These are phyloP conservation scores for Nepenthes alata DNA, from an alignment of 179 eudicot genomes.

Conservation along the genomic window DNA sequence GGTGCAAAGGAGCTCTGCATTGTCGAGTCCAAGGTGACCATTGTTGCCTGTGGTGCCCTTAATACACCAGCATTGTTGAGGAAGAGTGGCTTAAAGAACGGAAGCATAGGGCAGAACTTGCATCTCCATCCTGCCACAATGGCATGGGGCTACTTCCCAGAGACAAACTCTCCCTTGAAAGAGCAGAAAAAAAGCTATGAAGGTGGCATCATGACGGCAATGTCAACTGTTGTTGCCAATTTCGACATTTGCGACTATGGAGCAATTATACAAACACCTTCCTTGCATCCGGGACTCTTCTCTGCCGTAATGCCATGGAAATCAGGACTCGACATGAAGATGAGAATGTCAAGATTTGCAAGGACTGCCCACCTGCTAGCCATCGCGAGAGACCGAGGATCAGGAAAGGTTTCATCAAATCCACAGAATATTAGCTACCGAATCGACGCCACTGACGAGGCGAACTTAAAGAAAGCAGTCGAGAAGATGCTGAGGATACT, in stretches of 20 bases:
- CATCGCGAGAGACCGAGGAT: constrained; percentile 44
- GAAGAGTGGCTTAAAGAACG: constrained; percentile 40
- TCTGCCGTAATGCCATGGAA: constrained; percentile 47
- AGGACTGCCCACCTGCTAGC: constrained; percentile 56
- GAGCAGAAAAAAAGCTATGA: constrained; percentile 43
- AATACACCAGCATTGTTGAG: constrained; percentile 37
- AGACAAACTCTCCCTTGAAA: not conserved
- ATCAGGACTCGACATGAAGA: constrained; percentile 37
- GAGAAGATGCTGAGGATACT: constrained; percentile 50
- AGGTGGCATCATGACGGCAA: constrained; percentile 58
- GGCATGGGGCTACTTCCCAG: constrained; percentile 70
- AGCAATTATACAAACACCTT: constrained; percentile 50
- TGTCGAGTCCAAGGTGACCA: constrained; percentile 39
- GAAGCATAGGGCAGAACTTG: constrained; percentile 39
- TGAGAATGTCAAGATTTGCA: constrained; percentile 42
- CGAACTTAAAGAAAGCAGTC: constrained; percentile 28
- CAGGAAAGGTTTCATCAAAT: constrained; percentile 29
- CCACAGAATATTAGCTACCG: constrained; percentile 24
- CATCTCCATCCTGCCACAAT: constrained; percentile 54
- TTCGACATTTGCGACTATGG: constrained; percentile 30
- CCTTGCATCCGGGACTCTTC: constrained; percentile 58
- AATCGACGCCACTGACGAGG: constrained; percentile 27
- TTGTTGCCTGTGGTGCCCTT: constrained; percentile 55
- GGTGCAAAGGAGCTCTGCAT: constrained; percentile 18
- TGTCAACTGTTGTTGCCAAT: constrained; percentile 36